Evolutionary conservation across 352 stramenopile species (phyloP).

Genomic region (Peronospora destructor): DNA sequence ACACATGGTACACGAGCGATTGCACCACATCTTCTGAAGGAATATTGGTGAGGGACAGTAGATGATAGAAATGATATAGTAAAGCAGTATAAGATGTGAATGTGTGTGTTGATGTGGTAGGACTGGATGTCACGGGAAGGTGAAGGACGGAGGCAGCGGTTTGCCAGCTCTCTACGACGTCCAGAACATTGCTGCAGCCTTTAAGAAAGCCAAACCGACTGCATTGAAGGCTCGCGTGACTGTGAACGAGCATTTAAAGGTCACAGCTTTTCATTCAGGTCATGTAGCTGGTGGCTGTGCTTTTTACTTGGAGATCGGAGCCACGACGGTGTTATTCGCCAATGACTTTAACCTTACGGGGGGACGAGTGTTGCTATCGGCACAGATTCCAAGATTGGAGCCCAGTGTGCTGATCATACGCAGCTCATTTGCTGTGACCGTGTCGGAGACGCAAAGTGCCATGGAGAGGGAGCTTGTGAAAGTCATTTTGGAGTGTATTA

Average conservation of each 20-base stretch:
- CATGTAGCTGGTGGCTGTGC: conserved; percentile 71
- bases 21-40: conserved; percentile 53
- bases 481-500: conserved; percentile 68
- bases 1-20: conserved; percentile 77
- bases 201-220: conserved; percentile 45
- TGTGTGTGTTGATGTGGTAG: conserved; percentile 15
- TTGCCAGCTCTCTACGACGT: conserved; percentile 39
- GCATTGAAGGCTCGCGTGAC: conserved; percentile 46
- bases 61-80: neutral
- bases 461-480: conserved; percentile 82
- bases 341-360: conserved; percentile 78
- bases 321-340: conserved; percentile 62
- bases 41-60: conserved; percentile 50
- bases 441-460: conserved; percentile 72
- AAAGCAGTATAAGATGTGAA: conserved; percentile 2
- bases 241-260: conserved; percentile 60
- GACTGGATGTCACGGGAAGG: conserved; percentile 37
- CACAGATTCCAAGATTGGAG: conserved; percentile 59
- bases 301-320: conserved; percentile 72
- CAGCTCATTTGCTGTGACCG: conserved; percentile 71
- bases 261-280: conserved; percentile 76
- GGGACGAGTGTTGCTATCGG: conserved; percentile 57
- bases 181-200: conserved; percentile 51
- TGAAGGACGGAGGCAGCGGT: conserved; percentile 46
- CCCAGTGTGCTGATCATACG: conserved; percentile 55